These are phyloP conservation scores for Pyrus bretschneideri DNA, from an alignment of 306 rosid genomes.

Conservation along the genomic window DNA sequence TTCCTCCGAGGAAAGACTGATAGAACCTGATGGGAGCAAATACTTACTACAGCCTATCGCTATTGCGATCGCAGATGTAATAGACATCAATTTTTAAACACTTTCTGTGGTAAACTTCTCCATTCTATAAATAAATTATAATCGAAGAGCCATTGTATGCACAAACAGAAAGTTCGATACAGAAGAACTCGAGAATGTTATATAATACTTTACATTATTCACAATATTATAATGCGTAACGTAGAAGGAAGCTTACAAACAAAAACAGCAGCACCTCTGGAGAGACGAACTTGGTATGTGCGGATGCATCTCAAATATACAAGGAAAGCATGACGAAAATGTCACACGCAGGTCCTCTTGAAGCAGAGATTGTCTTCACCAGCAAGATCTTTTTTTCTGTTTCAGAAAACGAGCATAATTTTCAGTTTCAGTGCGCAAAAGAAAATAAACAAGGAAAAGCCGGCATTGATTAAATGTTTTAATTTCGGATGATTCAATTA, in stretches of 20 bases:
- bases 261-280: background rate
- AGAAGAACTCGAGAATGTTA: background rate
- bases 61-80: background rate
- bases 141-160: background rate
- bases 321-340: background rate
- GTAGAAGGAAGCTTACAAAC: background rate
- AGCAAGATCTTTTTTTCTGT: constrained; percentile 60
- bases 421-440: constrained; percentile 5
- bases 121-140: background rate
- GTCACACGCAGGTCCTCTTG: constrained; percentile 12
- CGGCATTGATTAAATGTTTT: background rate
- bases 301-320: background rate
- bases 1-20: constrained; percentile 28
- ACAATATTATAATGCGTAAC: background rate
- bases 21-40: background rate
- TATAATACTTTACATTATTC: background rate
- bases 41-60: too few species aligned
- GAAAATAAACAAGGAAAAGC: background rate
- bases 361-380: constrained; percentile 42
- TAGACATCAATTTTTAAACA: background rate
- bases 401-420: constrained; percentile 7
- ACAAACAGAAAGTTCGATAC: background rate
- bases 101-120: background rate
- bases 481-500: background rate
- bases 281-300: background rate